These are phyloP conservation scores for Rhizomucor miehei DNA, from an alignment of 371 early-diverging fungal genomes.

Conservation along the genomic window DNA sequence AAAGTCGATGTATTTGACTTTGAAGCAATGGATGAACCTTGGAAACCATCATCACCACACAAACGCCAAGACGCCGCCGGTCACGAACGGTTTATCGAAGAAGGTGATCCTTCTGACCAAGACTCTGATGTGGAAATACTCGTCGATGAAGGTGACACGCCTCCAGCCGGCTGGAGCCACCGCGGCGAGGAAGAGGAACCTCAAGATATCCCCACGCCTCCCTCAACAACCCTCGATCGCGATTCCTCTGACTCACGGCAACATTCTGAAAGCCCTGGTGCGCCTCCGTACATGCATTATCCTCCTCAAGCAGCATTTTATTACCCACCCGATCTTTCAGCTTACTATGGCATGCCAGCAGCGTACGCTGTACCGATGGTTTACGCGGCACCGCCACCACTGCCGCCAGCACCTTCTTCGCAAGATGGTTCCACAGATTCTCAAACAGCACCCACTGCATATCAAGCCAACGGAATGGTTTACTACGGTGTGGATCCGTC, in stretches of 20 bases:
- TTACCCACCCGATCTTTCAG: neutral
- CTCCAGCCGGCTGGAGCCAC: constrained; percentile 14
- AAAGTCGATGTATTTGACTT: constrained; percentile 1
- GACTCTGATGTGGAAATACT: constrained; percentile 43
- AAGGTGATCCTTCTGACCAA: constrained; percentile 17
- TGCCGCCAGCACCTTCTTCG: constrained; percentile 2
- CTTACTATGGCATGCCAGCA: neutral
- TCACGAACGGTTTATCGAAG: constrained; percentile 11
- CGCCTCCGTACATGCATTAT: constrained; percentile 10
- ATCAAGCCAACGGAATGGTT: constrained; percentile 41
- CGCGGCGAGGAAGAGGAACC: neutral
- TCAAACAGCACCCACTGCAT: constrained; percentile 15
- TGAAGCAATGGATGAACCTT: constrained; percentile 2
- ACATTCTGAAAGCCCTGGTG: neutral
- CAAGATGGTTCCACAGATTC: constrained; percentile 3
- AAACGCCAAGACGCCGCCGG: constrained; percentile 7
- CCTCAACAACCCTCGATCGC: neutral
- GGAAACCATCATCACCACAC: neutral
- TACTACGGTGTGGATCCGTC: constrained; percentile 33
- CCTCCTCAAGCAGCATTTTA: neutral
- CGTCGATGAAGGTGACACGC: constrained; percentile 27
- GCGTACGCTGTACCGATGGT: constrained; percentile 16
- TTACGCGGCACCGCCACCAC: constrained; percentile 12
- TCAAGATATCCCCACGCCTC: neutral
- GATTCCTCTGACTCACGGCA: no score